Evolutionary conservation across 495 filamentous ascomycete species (phyloP).

Genomic region (Platismatia glauca): DNA sequence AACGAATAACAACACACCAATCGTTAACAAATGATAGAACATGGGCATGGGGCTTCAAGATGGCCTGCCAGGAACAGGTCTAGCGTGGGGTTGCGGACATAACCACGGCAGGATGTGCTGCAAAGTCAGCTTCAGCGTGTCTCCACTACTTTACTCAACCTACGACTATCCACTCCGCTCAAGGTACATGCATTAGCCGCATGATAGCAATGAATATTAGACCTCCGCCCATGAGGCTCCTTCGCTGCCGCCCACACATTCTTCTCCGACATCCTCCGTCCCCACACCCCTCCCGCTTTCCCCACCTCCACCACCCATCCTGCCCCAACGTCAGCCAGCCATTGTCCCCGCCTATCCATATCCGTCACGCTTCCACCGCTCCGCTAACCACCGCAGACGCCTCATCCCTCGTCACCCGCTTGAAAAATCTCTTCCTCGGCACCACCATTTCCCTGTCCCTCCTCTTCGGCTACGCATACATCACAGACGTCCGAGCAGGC

Average conservation of each 20-base stretch:
- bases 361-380: background rate
- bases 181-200: background rate
- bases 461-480: constrained; percentile 59
- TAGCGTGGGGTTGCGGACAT: background rate
- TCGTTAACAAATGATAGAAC: no score
- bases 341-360: background rate
- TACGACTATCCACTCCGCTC: no score
- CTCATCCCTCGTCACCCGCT: background rate
- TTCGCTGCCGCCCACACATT: background rate
- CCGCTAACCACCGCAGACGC: background rate
- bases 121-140: background rate
- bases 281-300: background rate
- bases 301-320: background rate
- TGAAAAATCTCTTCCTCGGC: constrained; percentile 31
- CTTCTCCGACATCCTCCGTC: background rate
- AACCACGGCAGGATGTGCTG: no score
- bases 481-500: constrained; percentile 83
- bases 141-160: background rate
- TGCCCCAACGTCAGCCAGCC: background rate
- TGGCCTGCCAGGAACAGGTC: constrained; percentile 8
- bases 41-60: no score
- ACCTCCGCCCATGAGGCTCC: background rate
- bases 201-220: constrained; percentile 7
- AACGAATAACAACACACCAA: background rate
- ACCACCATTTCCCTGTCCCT: constrained; percentile 45